Conservation (phyloP, 495 filamentous ascomycete genomes). For the Penicillium simplicissimum region DNA sequence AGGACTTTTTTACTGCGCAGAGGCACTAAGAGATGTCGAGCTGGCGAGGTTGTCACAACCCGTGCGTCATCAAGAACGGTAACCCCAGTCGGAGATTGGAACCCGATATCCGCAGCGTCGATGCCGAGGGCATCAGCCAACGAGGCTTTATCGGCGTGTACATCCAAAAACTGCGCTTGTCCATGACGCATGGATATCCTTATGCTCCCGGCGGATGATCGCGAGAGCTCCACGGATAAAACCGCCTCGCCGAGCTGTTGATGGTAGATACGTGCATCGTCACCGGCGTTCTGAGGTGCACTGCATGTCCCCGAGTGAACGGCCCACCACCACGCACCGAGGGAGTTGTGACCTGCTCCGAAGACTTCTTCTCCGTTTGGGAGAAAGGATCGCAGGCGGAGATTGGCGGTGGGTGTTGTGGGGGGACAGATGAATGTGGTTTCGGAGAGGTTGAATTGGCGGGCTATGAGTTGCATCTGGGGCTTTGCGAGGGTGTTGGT, state of each 20-base stretch:
- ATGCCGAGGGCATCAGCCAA: not conserved
- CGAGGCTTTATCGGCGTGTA: not conserved
- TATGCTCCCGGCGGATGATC: not conserved
- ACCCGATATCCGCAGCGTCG: not conserved
- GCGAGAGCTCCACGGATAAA: not conserved
- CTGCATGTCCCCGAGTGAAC: not conserved
- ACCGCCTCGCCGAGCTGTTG: not conserved
- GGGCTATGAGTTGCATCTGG: constrained; percentile 23
- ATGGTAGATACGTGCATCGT: not conserved
- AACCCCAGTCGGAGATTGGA: not conserved
- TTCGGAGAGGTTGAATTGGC: constrained; percentile 28
- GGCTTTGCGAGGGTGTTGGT: constrained; percentile 13
- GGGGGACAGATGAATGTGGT: constrained; percentile 26
- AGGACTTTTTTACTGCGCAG: not conserved
- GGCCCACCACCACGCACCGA: not conserved
- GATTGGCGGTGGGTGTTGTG: not conserved
- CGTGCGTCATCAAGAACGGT: not conserved
- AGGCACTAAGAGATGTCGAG: not conserved
- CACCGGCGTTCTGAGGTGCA: not conserved
- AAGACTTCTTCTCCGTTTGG: not conserved
- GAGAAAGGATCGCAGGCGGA: not conserved
- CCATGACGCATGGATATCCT: not conserved
- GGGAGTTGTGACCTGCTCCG: not conserved
- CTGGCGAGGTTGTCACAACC: not conserved
- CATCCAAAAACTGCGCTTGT: not conserved